Percentiles rank a stretch among this genome's conserved stretches.
These are phyloP conservation scores for Alnus glutinosa DNA, from an alignment of 306 rosid species.

Conservation along the genomic window DNA sequence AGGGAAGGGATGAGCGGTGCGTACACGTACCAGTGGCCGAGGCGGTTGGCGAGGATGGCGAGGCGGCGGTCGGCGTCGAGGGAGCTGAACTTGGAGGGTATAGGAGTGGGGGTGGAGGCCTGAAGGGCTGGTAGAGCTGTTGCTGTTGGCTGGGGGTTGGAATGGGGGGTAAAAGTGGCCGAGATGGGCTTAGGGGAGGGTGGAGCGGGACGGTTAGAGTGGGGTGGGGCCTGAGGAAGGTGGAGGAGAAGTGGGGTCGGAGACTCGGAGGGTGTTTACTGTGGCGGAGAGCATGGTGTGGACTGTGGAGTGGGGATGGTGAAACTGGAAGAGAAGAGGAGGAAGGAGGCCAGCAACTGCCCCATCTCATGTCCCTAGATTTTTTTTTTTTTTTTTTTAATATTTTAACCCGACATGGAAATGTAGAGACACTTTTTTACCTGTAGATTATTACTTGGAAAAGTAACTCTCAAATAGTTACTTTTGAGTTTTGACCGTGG, in stretches of 20 bases:
- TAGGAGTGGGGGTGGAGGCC: conserved; percentile 69
- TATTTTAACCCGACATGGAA: no score
- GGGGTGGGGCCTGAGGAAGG: conserved; percentile 7
- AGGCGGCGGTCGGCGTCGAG: conserved; percentile 58
- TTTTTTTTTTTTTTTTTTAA: neutral
- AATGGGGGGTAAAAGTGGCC: conserved; percentile 24
- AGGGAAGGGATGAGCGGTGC: conserved; percentile 72
- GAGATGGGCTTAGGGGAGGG: conserved; percentile 31
- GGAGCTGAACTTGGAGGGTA: conserved; percentile 46
- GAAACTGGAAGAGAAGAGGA: neutral
- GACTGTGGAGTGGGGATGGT: neutral
- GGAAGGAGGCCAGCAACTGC: neutral
- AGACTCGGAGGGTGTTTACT: conserved; percentile 11
- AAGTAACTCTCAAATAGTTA: no score
- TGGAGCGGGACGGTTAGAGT: neutral
- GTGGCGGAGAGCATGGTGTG: conserved; percentile 39
- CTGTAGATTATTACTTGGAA: no score
- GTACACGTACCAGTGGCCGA: conserved; percentile 79
- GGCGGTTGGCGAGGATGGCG: conserved; percentile 62
- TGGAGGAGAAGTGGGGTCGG: conserved; percentile 10
- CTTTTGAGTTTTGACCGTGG: no score
- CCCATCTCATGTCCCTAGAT: conserved; percentile 27
- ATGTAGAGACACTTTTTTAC: no score
- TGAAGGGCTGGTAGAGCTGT: conserved; percentile 79
- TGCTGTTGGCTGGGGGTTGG: conserved; percentile 1